Conservation (phyloP, 805 yeast genomes). For the Priceomyces medius region DNA sequence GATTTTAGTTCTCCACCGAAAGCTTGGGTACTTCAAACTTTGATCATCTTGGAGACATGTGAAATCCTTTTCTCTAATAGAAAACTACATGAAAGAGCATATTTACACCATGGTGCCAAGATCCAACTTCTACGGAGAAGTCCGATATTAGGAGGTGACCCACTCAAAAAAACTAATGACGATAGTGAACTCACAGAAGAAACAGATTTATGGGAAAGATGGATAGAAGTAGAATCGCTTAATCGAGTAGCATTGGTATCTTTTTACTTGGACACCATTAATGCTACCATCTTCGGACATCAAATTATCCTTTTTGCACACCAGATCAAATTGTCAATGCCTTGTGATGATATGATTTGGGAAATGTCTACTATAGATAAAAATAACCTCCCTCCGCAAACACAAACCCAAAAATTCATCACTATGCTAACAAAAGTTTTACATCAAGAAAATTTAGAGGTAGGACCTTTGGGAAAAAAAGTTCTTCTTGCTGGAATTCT, state of each 20-base stretch:
- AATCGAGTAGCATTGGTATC: constrained; percentile 80
- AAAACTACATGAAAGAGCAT: constrained; percentile 74
- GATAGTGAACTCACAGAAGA: constrained; percentile 25
- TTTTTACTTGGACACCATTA: constrained; percentile 75
- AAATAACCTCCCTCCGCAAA: constrained; percentile 37
- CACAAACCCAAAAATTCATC: constrained; percentile 42
- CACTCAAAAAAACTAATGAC: constrained; percentile 20
- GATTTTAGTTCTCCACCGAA: constrained; percentile 76
- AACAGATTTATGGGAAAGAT: constrained; percentile 48
- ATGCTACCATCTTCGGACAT: constrained; percentile 78
- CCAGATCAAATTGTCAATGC: constrained; percentile 40
- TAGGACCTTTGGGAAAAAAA: constrained; percentile 46
- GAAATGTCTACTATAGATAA: constrained; percentile 34
- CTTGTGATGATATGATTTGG: constrained; percentile 44
- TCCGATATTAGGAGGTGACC: constrained; percentile 73
- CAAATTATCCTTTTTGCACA: constrained; percentile 43
- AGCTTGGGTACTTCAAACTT: constrained; percentile 73
- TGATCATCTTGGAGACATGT: constrained; percentile 70
- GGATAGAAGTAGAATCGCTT: constrained; percentile 80
- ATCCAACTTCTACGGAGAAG: constrained; percentile 75
- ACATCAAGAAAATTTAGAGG: constrained; percentile 49
- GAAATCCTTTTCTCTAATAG: constrained; percentile 74
- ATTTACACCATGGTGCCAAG: constrained; percentile 83
- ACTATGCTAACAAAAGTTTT: constrained; percentile 53
- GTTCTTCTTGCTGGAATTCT: constrained; percentile 38